These are phyloP conservation scores for Phytopythium sindhum DNA, from an alignment of 352 stramenopile genomes.

Conservation along the genomic window DNA sequence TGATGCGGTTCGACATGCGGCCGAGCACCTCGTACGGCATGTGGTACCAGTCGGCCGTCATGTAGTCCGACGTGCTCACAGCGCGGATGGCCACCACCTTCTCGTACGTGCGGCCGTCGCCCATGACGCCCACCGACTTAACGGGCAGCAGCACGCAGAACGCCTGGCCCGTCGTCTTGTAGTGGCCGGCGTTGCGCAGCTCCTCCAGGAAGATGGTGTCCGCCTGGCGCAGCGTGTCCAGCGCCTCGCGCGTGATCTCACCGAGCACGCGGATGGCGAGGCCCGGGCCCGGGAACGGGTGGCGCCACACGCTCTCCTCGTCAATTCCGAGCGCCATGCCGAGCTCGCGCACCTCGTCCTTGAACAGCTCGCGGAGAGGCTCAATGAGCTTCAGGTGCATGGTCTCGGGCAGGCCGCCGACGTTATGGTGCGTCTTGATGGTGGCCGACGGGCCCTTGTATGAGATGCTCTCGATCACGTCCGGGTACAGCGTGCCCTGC, in stretches of 20 bases:
- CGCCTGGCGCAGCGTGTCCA: conserved; percentile 96
- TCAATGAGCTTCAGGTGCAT: conserved; percentile 99
- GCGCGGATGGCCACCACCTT: conserved; percentile 94
- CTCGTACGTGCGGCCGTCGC: conserved; percentile 97
- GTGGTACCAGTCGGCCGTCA: conserved; percentile 99
- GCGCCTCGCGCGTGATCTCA: conserved; percentile 92
- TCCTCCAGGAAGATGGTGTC: conserved; percentile 99
- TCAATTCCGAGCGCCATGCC: conserved; percentile 97
- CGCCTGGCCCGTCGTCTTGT: conserved; percentile 98
- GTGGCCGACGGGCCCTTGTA: conserved; percentile 98
- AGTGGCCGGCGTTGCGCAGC: conserved; percentile 94
- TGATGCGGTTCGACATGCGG: conserved; percentile 97
- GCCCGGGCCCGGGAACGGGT: conserved; percentile 98
- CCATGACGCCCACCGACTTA: conserved; percentile 98
- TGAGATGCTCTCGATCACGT: conserved; percentile 99
- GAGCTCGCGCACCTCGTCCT: conserved; percentile 98
- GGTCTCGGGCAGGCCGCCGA: conserved; percentile 95
- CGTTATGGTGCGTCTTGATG: conserved; percentile 99
- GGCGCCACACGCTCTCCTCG: conserved; percentile 96
- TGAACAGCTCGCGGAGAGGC: conserved; percentile 98
- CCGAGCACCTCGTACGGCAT: conserved; percentile 98
- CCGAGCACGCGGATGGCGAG: conserved; percentile 98
- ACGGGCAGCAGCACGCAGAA: conserved; percentile 97
- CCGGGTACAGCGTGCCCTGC: conserved; percentile 98
- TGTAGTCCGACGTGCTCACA: conserved; percentile 99